Percentiles rank a stretch among this genome's conserved stretches.
Conservation (phyloP, 2,329 filamentous ascomycete species). For the Fusarium sp. region DNA sequence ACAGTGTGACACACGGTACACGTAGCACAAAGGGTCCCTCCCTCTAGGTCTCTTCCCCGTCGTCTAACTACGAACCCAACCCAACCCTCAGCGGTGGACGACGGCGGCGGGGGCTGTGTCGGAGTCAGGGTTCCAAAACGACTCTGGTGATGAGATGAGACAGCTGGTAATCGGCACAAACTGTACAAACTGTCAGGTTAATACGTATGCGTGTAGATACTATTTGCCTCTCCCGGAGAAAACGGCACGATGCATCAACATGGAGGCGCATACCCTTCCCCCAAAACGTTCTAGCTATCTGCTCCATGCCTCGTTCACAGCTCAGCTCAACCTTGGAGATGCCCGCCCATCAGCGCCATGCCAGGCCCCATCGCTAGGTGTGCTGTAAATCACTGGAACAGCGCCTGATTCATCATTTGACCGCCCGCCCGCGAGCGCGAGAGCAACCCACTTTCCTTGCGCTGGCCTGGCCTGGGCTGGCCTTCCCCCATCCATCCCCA, state of each 20-base stretch:
- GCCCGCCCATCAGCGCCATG: background rate
- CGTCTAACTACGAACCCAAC: background rate
- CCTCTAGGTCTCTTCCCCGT: background rate
- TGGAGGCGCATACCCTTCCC: background rate
- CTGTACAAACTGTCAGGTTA: background rate
- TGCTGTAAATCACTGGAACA: conserved; percentile 21
- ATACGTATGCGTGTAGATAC: background rate
- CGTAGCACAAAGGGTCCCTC: background rate
- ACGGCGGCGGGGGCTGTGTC: conserved; percentile 21
- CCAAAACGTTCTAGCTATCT: background rate
- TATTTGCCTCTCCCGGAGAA: background rate
- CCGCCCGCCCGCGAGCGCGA: conserved; percentile 1
- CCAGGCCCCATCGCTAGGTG: background rate
- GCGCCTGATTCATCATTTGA: conserved; percentile 20
- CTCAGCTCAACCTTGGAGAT: background rate
- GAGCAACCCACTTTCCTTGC: conserved; percentile 24
- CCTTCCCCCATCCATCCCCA: background rate
- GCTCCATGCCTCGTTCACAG: background rate
- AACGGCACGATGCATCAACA: background rate
- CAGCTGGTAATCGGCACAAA: background rate
- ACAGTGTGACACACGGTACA: conserved; percentile 27
- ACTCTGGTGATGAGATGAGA: conserved; percentile 11
- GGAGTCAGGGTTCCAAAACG: background rate
- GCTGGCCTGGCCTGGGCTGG: background rate
- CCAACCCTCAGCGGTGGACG: conserved; percentile 3